Evolutionary conservation across 2,329 filamentous ascomycete genomes (phyloP), one percentile per base, ranked within the genome.

Genomic region (Karstenula rhodostoma): DNA sequence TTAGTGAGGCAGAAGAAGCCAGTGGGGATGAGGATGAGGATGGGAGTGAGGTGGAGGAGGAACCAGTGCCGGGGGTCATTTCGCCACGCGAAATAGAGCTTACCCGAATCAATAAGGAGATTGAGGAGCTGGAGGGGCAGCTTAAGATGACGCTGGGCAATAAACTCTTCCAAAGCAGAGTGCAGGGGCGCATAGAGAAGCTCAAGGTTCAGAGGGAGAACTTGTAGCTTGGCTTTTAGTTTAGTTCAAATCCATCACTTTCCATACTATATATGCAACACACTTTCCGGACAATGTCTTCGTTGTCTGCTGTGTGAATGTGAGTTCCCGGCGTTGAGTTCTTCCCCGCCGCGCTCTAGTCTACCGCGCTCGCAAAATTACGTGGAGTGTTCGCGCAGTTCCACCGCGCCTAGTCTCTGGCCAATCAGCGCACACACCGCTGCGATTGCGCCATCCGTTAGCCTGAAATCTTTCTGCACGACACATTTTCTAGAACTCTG

Each of bases 361-460:
- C 3, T 37, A 17, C 15, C 15, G 35, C 15, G 10, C 12, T 37
- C 35, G 35, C 19, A 23, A 44, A 10, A 23, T 44, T 7, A 33
- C 4, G 27, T 10, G 27, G 17, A 49, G 46, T 33, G 46, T 49
- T 49, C 27, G 15, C 27, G 25, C 27, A 2, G 19, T 53, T 8
- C 33, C 23, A 29, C 19, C 13, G 8, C 33, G 15, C 2, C 50
- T 19, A 29, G 22, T 27, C 8, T 17, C 40, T 43, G 48, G 35
- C 57, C 57, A 59, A 56, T 59, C 44, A 56, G 37, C 47, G 12
- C 46, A 10, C 37, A 1, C 10, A 23, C 15, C 42, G 2, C n/a
- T 9, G 13, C 51, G 52, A 56, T 59, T 33, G 57, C 57, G 57
- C 57, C 44, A 59, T 59, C 5, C 25, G 6, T 33, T 55, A 55